Base-by-base conservation (phyloP, 1,284 basidiomycete genomes). In the Leccinum proliferum region DNA sequence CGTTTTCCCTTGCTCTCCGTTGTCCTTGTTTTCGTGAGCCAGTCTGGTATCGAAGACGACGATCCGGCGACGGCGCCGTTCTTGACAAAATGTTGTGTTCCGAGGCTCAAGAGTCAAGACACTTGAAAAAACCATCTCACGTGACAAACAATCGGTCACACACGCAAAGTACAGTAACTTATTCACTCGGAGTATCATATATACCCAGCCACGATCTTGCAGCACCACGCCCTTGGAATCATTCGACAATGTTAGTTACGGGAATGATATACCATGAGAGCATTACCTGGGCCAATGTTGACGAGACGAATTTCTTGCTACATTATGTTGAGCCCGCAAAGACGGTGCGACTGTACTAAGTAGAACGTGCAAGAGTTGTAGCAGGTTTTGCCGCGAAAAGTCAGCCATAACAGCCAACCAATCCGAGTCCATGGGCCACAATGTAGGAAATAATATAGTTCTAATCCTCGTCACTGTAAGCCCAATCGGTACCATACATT, bases 281-380 rank as follows among this genome's bases (percentile, higher is more conserved):
- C 5, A 78, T 58, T 75, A 87, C 88, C 93, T 58, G 97, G 95
- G 70, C 97, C 97, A 85, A 98, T 96, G 83, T 98, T 98, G 69
- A 98, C 96, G 61, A 99, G 87, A 64, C 99, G 86, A 67, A 99
- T 88, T 32, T 32, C 29, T 7, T 32, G 29, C 29, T 32, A 32
- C 29, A 32, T 32, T 7, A 32, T 32, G 8, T 32, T 32, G 29
- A 32, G 29, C 29, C 29, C 29, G 29, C 29, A 7, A 32, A 32
- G 29, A 32, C 29, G 29, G 29, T 32, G 29, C 29, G 29, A 32
- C 29, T 32, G 29, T 32, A 32, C 29, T 32, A 32, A 32, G 29
- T 32, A 32, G 29, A 32, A 32, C 29, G 29, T 32, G 29, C 29
- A 32, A 32, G 29, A 32, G 29, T 32, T 32, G 29, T 32, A 32